Conservation (phyloP, 2,329 filamentous ascomycete species). For the Septoria petroselini region DNA sequence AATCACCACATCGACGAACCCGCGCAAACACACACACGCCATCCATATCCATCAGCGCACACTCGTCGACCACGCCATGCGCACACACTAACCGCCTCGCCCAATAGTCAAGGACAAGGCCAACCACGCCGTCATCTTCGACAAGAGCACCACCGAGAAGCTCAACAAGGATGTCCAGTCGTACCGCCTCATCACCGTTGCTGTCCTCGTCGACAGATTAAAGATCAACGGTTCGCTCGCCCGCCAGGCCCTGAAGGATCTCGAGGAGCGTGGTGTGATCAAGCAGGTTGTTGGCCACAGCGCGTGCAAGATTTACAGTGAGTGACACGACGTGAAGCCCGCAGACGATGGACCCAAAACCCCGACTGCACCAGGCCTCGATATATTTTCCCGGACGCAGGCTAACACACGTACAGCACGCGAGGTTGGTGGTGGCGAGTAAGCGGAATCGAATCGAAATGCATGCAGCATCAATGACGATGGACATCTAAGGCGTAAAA, state of each 20-base stretch:
- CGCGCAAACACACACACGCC: slow-evolving; percentile 15
- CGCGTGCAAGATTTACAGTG: slow-evolving; percentile 98
- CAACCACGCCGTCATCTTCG: slow-evolving; percentile 97
- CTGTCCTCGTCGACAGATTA: slow-evolving; percentile 96
- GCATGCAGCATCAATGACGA: slow-evolving; percentile 15
- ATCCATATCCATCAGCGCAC: slow-evolving; percentile 14
- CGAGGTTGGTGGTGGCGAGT: slow-evolving; percentile 20
- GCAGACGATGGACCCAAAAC: background rate
- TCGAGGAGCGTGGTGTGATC: slow-evolving; percentile 98
- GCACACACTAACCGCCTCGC: slow-evolving; percentile 29
- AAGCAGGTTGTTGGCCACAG: slow-evolving; percentile 96
- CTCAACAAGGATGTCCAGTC: slow-evolving; percentile 99
- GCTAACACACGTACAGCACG: slow-evolving; percentile 13
- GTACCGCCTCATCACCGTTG: slow-evolving; percentile 98
- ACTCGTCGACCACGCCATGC: slow-evolving; percentile 10
- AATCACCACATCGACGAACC: background rate
- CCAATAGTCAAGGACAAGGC: slow-evolving; percentile 99
- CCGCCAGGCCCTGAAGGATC: slow-evolving; percentile 80
- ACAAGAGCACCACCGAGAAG: slow-evolving; percentile 96
- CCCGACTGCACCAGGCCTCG: background rate
- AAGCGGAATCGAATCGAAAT: slow-evolving; percentile 15
- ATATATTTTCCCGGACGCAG: slow-evolving; percentile 1
- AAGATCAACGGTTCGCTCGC: slow-evolving; percentile 99
- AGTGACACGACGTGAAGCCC: slow-evolving; percentile 38
- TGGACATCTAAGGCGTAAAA: slow-evolving; percentile 18